Conservation (phyloP, 2,329 filamentous ascomycete species). For the Colletotrichum sp. region DNA sequence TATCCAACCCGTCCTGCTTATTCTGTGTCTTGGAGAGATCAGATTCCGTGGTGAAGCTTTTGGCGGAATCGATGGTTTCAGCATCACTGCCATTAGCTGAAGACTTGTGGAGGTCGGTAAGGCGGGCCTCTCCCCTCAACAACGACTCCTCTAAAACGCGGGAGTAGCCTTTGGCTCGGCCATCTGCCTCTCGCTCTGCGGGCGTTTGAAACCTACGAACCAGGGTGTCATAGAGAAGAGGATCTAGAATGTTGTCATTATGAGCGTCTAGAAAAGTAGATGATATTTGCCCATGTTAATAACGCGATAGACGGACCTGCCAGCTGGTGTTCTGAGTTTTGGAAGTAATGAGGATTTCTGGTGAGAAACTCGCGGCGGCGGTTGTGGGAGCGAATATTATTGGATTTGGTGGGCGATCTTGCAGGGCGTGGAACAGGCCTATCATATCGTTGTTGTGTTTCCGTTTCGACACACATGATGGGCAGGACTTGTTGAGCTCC, state of each 20-base stretch:
- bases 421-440: constrained; percentile 49
- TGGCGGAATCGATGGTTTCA: background rate
- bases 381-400: constrained; percentile 69
- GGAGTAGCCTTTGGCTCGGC: constrained; percentile 76
- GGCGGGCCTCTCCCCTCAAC: constrained; percentile 75
- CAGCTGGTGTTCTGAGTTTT: constrained; percentile 57
- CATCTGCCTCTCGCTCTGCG: constrained; percentile 75
- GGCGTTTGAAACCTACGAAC: constrained; percentile 78
- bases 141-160: constrained; percentile 80
- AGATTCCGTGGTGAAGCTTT: background rate
- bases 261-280: background rate
- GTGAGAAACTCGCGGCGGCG: constrained; percentile 78
- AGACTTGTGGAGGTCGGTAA: constrained; percentile 52
- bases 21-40: constrained; percentile 48
- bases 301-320: constrained; percentile 42
- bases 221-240: constrained; percentile 80
- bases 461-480: background rate
- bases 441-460: constrained; percentile 17
- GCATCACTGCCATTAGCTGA: background rate
- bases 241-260: constrained; percentile 52
- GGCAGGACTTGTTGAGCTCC: background rate
- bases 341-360: constrained; percentile 74
- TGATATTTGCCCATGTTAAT: background rate
- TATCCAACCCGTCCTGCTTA: constrained; percentile 68
- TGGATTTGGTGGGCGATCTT: constrained; percentile 42